These are phyloP conservation scores for Aspergillus carlsbadensis DNA, from an alignment of 495 filamentous ascomycete species.

Conservation along the genomic window DNA sequence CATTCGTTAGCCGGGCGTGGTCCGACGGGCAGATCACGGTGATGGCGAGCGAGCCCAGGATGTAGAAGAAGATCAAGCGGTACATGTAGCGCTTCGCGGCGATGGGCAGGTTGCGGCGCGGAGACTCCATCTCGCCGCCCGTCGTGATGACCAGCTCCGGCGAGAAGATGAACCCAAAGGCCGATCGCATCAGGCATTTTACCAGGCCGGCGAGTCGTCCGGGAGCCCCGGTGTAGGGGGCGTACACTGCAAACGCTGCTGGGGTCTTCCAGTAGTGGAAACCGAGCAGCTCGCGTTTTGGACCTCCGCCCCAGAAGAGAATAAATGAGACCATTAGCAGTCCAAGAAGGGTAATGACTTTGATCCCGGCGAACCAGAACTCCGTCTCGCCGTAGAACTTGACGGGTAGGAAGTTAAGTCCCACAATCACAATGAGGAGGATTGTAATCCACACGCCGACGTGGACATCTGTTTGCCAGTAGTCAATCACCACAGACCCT, in stretches of 20 bases:
- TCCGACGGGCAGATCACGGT: slow-evolving; percentile 53
- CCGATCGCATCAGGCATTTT: slow-evolving; percentile 24
- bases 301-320: slow-evolving; percentile 38
- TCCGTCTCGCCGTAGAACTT: slow-evolving; percentile 62
- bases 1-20: slow-evolving; percentile 29
- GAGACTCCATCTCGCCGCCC: too few relatives aligned
- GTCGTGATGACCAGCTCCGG: too few relatives aligned
- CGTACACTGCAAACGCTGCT: slow-evolving; percentile 20
- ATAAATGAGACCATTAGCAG: too few relatives aligned
- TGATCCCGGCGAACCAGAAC: slow-evolving; percentile 46
- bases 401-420: slow-evolving; percentile 52
- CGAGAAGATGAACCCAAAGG: too few relatives aligned
- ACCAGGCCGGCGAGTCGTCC: slow-evolving; percentile 29
- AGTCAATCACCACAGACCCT: slow-evolving; percentile 64
- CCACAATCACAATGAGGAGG: slow-evolving; percentile 15
- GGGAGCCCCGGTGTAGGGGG: slow-evolving; percentile 32
- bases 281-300: too few relatives aligned
- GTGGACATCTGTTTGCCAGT: slow-evolving; percentile 47
- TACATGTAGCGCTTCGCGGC: slow-evolving; percentile 77
- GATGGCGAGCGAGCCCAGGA: slow-evolving; percentile 67
- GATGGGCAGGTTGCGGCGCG: slow-evolving; percentile 53
- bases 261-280: too few relatives aligned
- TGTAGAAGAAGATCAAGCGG: slow-evolving; percentile 74
- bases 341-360: slow-evolving; percentile 38
- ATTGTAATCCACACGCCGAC: slow-evolving; percentile 41